A percentile compares a stretch with the other conserved stretches of the same genome.
phyloP scores from a whole-genome alignment of 768 basidiomycete species.

The Cystofilobasidium bisporidii region DNA sequence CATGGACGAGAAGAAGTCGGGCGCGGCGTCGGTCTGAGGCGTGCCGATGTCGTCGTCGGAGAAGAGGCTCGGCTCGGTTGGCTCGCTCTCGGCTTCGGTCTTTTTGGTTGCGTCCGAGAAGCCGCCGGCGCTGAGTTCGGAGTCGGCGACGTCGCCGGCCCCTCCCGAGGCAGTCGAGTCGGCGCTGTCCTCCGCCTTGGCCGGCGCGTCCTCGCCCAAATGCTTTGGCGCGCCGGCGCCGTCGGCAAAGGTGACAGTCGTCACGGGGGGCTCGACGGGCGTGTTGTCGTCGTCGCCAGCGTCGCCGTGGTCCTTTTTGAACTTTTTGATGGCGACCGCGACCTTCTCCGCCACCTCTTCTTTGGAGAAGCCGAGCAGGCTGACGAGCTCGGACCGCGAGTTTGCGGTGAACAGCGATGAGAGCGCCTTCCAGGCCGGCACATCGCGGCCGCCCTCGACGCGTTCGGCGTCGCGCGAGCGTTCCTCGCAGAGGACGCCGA shows the following conservation, averaged over 20 bases:
- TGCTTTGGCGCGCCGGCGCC: constrained; percentile 11
- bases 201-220: background rate
- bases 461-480: constrained; percentile 41
- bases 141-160: constrained; percentile 6
- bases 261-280: constrained; percentile 34
- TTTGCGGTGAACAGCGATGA: constrained; percentile 66
- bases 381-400: constrained; percentile 80
- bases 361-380: constrained; percentile 84
- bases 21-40: constrained; percentile 56
- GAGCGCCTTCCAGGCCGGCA: constrained; percentile 73
- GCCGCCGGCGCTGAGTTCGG: constrained; percentile 17
- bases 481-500: constrained; percentile 63
- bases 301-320: constrained; percentile 47
- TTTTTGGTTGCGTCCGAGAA: constrained; percentile 17
- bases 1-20: constrained; percentile 83
- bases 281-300: background rate
- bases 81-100: constrained; percentile 36
- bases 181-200: background rate
- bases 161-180: constrained; percentile 14
- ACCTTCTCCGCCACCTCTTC: constrained; percentile 69
- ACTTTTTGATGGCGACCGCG: constrained; percentile 65
- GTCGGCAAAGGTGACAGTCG: constrained; percentile 19
- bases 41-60: constrained; percentile 59
- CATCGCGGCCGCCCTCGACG: constrained; percentile 37
- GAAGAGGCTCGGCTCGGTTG: constrained; percentile 56